Evolutionary conservation across 1,139 yeast species (phyloP), one percentile per base, ranked within the genome.

Genomic region (Meyerozyma smithsonii): DNA sequence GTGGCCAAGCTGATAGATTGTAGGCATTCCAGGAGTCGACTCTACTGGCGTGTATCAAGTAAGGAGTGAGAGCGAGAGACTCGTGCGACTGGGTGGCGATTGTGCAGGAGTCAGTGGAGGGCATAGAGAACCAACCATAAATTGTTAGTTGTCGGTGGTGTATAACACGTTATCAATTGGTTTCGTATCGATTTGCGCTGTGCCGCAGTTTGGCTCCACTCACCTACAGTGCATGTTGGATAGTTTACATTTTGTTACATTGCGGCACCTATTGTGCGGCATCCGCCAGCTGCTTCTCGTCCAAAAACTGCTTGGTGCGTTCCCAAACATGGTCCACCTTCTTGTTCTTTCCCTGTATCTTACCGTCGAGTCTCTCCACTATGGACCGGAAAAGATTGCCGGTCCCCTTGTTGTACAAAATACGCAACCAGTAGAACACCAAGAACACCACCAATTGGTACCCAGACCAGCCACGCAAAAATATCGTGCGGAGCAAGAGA

Each of bases 351-450:
- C 57, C 58, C 7, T 62, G 39, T 33, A 75, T 53, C 39, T 60
- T 56, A 17, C 69, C 66, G 51, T 77, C 82, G 35, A 74, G 52
- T 47, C 66, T 66, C 15, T 59, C 62, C 32, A 76, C 53, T 39
- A 75, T 46, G 8, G 67, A 64, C 24, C 51, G 49, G 46, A 78
- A 62, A 50, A 77, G 65, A 41, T 59, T 63, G 38, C 69, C 66
- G 3, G 81, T 74, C 45, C 73, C 72, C 45, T 67, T 69, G 52
- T 72, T 74, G 56, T 72, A 75, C 47, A 78, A 66, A 42, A 84
- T 60, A 62, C 88, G 75, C 49, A 84, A 63, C 89, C 90, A 84
- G 64, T 78, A 81, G 55, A 84, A 79, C 41, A 74, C 59, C 42
- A 71, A 52, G 56, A 80, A 81, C 38, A 77, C 55, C 11, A 70